Evolutionary conservation across 805 yeast genomes (phyloP).

Genomic region (Diddensiella transvaalensis): DNA sequence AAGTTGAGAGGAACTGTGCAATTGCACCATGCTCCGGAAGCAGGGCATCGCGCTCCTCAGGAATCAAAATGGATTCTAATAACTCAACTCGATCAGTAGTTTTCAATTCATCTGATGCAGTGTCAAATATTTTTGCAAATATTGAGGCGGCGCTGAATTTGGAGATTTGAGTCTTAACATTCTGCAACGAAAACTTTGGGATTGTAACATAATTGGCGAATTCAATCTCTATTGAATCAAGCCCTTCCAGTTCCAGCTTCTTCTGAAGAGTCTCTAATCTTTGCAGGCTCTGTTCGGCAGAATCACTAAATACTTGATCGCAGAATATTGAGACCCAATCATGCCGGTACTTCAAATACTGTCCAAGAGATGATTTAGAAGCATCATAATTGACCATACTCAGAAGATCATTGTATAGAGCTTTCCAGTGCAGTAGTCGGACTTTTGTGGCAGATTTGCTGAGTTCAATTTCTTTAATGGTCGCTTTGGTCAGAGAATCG

Average conservation of each 20-base stretch:
- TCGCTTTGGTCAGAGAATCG: conserved; percentile 10
- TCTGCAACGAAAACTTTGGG: conserved; percentile 48
- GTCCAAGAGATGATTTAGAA: conserved; percentile 2
- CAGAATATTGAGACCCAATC: conserved; percentile 49
- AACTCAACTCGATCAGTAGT: conserved; percentile 15
- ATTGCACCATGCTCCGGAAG: conserved; percentile 48
- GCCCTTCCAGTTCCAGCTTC: conserved; percentile 9
- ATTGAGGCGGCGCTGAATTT: conserved; percentile 66
- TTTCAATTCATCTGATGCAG: neutral
- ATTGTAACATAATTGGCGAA: conserved; percentile 60
- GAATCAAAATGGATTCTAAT: conserved; percentile 36
- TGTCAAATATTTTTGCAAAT: conserved; percentile 49
- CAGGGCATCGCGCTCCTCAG: conserved; percentile 21
- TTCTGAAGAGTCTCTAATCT: conserved; percentile 25
- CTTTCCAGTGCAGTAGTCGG: conserved; percentile 22
- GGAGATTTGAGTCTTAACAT: conserved; percentile 59
- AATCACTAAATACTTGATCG: conserved; percentile 40
- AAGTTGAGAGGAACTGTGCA: conserved; percentile 53
- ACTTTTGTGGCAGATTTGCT: neutral
- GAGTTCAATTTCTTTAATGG: conserved; percentile 16
- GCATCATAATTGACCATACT: conserved; percentile 2
- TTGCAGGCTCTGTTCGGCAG: conserved; percentile 32
- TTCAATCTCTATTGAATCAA: conserved; percentile 32
- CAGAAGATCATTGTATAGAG: conserved; percentile 17
- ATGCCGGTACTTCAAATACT: conserved; percentile 33